phyloP scores from a whole-genome alignment of 2,329 filamentous ascomycete species.

The Penicillium palitans region DNA sequence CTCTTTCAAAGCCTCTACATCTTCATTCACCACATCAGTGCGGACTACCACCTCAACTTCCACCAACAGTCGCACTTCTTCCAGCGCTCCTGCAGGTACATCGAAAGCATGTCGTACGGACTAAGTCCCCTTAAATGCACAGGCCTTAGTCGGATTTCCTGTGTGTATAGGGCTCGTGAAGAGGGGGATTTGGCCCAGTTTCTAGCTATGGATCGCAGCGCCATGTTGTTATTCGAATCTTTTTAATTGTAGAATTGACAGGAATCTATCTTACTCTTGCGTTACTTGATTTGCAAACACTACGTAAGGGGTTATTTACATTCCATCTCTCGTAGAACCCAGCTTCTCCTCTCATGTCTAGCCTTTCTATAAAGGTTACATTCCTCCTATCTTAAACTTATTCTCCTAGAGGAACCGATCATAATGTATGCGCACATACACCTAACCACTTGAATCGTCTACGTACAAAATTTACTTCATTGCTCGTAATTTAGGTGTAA shows the following conservation, averaged over 20 bases:
- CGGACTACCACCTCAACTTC: neutral
- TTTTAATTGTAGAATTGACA: neutral
- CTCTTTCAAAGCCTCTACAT: too few relatives aligned
- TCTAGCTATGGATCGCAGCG: neutral
- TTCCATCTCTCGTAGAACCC: too few relatives aligned
- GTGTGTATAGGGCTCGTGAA: neutral
- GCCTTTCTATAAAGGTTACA: too few relatives aligned
- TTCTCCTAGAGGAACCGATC: too few relatives aligned
- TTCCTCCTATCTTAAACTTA: too few relatives aligned
- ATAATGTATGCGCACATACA: too few relatives aligned
- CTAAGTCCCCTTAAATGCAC: neutral
- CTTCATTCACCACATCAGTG: neutral
- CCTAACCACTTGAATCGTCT: too few relatives aligned
- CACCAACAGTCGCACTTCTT: too few relatives aligned
- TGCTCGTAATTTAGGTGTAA: too few relatives aligned
- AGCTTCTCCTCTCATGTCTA: too few relatives aligned
- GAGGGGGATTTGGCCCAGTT: neutral
- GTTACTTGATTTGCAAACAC: neutral
- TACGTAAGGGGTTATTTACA: neutral
- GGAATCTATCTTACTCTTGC: neutral
- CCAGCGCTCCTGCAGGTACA: neutral
- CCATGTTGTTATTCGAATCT: neutral
- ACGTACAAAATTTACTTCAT: too few relatives aligned
- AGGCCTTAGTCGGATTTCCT: neutral
- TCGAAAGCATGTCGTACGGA: neutral